Conservation (phyloP, 2,329 filamentous ascomycete species). For the Dissoconium aciculare region DNA sequence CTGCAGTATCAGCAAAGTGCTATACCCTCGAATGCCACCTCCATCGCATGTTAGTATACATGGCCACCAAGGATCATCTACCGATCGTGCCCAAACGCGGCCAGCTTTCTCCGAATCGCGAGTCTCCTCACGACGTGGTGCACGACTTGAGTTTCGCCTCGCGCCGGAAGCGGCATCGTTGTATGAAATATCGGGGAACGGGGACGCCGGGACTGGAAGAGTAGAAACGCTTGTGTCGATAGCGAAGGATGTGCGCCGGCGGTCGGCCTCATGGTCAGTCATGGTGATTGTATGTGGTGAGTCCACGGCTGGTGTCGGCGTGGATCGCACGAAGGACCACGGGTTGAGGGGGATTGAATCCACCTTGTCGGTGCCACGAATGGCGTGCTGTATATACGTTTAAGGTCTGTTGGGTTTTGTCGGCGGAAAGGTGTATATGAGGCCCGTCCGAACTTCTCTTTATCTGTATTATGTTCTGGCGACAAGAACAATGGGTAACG, state of each 20-base stretch:
- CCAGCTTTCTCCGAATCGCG: constrained; percentile 29
- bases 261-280: too few species aligned
- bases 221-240: background rate
- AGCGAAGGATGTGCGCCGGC: background rate
- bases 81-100: constrained; percentile 27
- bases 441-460: too few species aligned
- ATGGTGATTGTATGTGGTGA: too few species aligned
- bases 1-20: constrained; percentile 35
- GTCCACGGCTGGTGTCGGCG: constrained; percentile 11
- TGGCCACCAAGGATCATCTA: constrained; percentile 35
- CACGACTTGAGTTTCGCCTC: constrained; percentile 15
- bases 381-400: too few species aligned
- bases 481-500: too few species aligned
- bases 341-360: constrained; percentile 22
- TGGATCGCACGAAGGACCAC: constrained; percentile 19
- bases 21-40: constrained; percentile 38
- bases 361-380: constrained; percentile 18
- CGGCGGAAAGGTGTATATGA: too few species aligned
- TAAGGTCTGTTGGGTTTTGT: too few species aligned
- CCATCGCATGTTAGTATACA: constrained; percentile 36
- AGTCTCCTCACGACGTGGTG: constrained; percentile 19
- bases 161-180: constrained; percentile 3
- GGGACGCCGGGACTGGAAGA: too few species aligned
- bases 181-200: too few species aligned
- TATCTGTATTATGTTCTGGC: too few species aligned